Percentiles rank a stretch among this genome's conserved stretches.
phyloP scores from a whole-genome alignment of 2,329 filamentous ascomycete species.

The Myotisia sp. region DNA sequence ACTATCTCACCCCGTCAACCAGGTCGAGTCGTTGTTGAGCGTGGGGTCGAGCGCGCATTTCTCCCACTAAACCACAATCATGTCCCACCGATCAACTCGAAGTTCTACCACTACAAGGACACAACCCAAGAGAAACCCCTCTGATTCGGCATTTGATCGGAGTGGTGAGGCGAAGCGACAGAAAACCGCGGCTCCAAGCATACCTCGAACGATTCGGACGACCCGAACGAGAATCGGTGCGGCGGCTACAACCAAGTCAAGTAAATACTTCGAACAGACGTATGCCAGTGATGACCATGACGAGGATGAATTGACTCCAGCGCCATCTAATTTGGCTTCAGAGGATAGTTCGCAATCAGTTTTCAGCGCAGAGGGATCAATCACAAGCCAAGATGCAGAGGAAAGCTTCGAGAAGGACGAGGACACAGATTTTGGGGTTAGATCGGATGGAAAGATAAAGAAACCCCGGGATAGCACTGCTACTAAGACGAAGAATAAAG shows the following conservation, averaged over 20 bases:
- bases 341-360: no score
- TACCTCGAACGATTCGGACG: slow-evolving; percentile 22
- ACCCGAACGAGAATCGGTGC: slow-evolving; percentile 5
- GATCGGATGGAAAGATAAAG: slow-evolving; percentile 1
- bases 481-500: slow-evolving; percentile 16
- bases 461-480: slow-evolving; percentile 2
- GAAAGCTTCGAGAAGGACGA: slow-evolving; percentile 5
- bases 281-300: background rate
- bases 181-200: slow-evolving; percentile 1
- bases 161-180: slow-evolving; percentile 9
- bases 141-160: slow-evolving; percentile 11
- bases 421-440: slow-evolving; percentile 6
- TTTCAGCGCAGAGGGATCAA: no score
- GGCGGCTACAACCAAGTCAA: slow-evolving; percentile 32
- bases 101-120: background rate
- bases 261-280: slow-evolving; percentile 34
- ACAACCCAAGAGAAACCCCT: background rate
- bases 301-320: background rate
- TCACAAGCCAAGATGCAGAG: no score
- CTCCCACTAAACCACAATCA: slow-evolving; percentile 1
- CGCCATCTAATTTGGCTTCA: background rate
- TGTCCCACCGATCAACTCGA: slow-evolving; percentile 9
- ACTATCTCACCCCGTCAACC: no score
- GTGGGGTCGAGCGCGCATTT: no score
- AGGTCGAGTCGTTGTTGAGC: no score